Conservation (phyloP, 1,139 yeast species). For the Saccharomyces hybrid region DNA sequence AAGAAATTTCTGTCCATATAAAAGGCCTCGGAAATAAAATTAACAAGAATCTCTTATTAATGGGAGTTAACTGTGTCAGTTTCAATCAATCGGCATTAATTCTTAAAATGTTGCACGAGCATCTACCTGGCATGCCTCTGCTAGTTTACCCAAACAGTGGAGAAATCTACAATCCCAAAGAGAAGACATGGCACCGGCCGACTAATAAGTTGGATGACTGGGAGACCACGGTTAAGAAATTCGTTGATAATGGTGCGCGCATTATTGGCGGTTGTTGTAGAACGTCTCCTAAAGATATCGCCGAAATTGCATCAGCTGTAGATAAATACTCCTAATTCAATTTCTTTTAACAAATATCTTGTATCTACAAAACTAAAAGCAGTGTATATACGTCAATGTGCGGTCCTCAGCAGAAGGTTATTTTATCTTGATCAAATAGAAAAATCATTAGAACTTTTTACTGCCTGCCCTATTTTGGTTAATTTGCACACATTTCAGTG, state of each 20-base stretch:
- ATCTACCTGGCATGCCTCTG: constrained; percentile 18
- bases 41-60: constrained; percentile 18
- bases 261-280: constrained; percentile 31
- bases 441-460: background rate
- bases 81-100: constrained; percentile 21
- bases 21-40: constrained; percentile 36
- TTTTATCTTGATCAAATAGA: too few relatives aligned
- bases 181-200: constrained; percentile 17
- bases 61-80: constrained; percentile 28
- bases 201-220: constrained; percentile 11
- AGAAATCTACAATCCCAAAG: constrained; percentile 25
- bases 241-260: constrained; percentile 17
- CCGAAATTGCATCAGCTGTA: constrained; percentile 15
- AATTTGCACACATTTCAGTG: background rate
- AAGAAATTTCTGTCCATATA: constrained; percentile 15
- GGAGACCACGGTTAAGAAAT: constrained; percentile 21
- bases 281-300: constrained; percentile 25
- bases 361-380: background rate
- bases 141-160: constrained; percentile 30
- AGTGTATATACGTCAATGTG: background rate
- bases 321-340: constrained; percentile 4
- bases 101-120: constrained; percentile 14
- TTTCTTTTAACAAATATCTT: background rate
- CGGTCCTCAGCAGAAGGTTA: too few relatives aligned
- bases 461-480: background rate